These are phyloP conservation scores for Syzygium grande DNA, from an alignment of 345 rosid species.

Conservation along the genomic window DNA sequence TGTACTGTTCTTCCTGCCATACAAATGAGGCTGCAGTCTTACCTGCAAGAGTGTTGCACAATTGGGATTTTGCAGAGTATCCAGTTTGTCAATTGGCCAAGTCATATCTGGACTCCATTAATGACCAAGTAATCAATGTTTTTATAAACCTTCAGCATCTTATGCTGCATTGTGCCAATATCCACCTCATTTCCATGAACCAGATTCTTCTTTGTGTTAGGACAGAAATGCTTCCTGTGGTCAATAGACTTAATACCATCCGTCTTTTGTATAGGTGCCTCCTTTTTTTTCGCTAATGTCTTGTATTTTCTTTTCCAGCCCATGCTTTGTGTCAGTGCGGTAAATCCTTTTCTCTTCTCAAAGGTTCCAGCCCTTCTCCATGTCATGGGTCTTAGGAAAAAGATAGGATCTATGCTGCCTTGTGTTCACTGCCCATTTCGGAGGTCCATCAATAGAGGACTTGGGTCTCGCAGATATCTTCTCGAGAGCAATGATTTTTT, in stretches of 20 bases:
- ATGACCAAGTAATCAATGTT: conserved; percentile 57
- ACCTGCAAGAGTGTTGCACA: conserved; percentile 88
- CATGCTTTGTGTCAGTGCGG: conserved; percentile 94
- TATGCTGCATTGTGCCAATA: not conserved
- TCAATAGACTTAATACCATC: not conserved
- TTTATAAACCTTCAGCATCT: not conserved
- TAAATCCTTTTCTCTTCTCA: conserved; percentile 80
- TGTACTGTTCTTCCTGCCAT: conserved; percentile 90
- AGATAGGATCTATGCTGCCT: conserved; percentile 73
- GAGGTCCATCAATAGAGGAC: conserved; percentile 67
- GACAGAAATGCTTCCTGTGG: not conserved
- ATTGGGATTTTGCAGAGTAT: conserved; percentile 80
- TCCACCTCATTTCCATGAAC: not conserved
- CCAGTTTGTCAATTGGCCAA: conserved; percentile 88
- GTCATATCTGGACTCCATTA: conserved; percentile 86
- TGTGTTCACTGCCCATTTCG: conserved; percentile 87
- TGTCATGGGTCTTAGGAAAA: conserved; percentile 59
- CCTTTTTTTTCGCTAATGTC: not conserved
- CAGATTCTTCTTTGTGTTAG: not conserved
- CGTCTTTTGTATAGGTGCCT: not conserved
- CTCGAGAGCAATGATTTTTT: conserved; percentile 91
- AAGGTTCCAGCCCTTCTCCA: conserved; percentile 89
- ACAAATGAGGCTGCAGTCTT: conserved; percentile 74
- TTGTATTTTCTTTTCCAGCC: conserved; percentile 50
- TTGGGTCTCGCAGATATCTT: conserved; percentile 86